Conservation (phyloP, 2,329 filamentous ascomycete genomes). For the Botrytis pseudocinerea region DNA sequence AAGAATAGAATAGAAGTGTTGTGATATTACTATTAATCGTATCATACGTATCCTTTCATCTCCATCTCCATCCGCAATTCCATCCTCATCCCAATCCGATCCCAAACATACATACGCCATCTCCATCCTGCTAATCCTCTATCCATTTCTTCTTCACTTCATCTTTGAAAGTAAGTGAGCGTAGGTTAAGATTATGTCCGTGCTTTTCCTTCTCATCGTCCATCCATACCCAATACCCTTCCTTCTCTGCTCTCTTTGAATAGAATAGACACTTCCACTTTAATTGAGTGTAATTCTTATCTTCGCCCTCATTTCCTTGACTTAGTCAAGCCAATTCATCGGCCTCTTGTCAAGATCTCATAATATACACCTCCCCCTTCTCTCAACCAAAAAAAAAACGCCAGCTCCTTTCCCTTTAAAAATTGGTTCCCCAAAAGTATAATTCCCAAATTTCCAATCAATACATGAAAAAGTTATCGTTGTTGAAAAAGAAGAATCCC, state of each 20-base stretch:
- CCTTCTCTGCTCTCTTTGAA: not conserved
- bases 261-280: not conserved
- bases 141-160: not conserved
- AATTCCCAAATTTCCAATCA: conserved; percentile 18
- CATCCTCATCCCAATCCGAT: not conserved
- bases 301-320: not conserved
- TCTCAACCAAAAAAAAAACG: not conserved
- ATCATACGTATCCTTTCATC: conserved; percentile 1
- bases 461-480: conserved; percentile 12
- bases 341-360: not conserved
- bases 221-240: not conserved
- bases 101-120: not conserved
- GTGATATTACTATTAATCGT: conserved; percentile 7
- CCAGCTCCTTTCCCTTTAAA: conserved; percentile 16
- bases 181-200: not conserved
- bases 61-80: too few species aligned
- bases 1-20: not conserved
- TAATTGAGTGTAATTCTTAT: not conserved
- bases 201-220: not conserved
- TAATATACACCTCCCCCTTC: not conserved
- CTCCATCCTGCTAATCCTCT: not conserved
- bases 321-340: not conserved
- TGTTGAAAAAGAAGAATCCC: conserved; percentile 9
- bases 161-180: not conserved
- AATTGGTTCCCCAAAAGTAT: conserved; percentile 5